phyloP scores from a whole-genome alignment of 2,329 filamentous ascomycete species.

The Venturiaceae sp. region DNA sequence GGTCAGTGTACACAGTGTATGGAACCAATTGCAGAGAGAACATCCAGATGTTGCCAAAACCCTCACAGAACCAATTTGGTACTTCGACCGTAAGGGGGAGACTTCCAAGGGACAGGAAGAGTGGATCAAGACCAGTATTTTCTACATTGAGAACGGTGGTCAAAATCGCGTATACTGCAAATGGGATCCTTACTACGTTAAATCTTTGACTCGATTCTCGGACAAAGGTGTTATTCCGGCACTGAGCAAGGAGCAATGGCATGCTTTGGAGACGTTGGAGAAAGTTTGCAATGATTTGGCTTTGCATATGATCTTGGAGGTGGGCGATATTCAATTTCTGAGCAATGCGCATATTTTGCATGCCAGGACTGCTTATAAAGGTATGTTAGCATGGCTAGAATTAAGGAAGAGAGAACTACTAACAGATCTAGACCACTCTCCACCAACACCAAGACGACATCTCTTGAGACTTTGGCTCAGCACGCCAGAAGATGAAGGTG shows the following conservation, averaged over 20 bases:
- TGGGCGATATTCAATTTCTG: constrained; percentile 83
- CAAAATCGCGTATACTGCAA: constrained; percentile 54
- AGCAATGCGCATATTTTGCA: constrained; percentile 74
- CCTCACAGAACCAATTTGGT: constrained; percentile 73
- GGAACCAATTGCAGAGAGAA: constrained; percentile 67
- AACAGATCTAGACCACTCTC: constrained; percentile 44
- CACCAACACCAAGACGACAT: constrained; percentile 62
- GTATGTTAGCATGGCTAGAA: not conserved
- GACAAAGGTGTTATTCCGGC: constrained; percentile 63
- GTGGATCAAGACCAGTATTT: constrained; percentile 61
- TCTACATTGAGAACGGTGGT: constrained; percentile 61
- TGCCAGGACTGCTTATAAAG: constrained; percentile 67
- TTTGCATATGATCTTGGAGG: constrained; percentile 76
- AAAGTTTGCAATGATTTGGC: constrained; percentile 63
- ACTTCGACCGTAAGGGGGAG: constrained; percentile 88
- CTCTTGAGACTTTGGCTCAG: constrained; percentile 78
- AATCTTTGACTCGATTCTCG: constrained; percentile 64
- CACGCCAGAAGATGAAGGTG: constrained; percentile 71
- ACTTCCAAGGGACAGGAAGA: constrained; percentile 62
- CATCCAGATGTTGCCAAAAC: constrained; percentile 69
- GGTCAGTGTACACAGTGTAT: constrained; percentile 68
- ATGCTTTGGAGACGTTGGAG: constrained; percentile 62
- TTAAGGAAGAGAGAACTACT: not conserved
- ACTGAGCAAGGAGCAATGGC: constrained; percentile 57
- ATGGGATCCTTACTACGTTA: constrained; percentile 84